Conservation (phyloP, 1,284 basidiomycete species). For the Singerocomus inundabilis region DNA sequence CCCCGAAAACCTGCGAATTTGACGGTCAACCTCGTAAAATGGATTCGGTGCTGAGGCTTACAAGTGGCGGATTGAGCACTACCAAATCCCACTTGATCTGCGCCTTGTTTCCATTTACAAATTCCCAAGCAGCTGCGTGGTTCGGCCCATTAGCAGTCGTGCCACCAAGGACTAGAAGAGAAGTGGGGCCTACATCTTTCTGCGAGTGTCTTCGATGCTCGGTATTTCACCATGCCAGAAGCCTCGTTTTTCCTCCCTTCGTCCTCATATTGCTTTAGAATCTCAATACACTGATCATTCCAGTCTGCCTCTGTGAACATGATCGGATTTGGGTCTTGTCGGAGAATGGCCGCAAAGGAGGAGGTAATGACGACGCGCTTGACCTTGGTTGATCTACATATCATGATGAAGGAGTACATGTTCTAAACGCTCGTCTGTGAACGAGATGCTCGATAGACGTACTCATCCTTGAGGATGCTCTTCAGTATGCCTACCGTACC, state of each 20-base stretch:
- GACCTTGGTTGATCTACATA: constrained; percentile 41
- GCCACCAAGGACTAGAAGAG: background rate
- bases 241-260: constrained; percentile 48
- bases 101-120: constrained; percentile 52
- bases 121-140: constrained; percentile 50
- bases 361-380: constrained; percentile 68
- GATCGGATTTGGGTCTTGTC: constrained; percentile 22
- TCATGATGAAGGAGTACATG: background rate
- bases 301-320: constrained; percentile 54
- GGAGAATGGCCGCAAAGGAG: constrained; percentile 52
- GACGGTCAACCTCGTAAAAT: background rate
- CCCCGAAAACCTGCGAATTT: constrained; percentile 34
- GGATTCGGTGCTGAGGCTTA: constrained; percentile 27
- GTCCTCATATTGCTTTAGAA: constrained; percentile 52
- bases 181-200: constrained; percentile 46
- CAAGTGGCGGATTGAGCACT: constrained; percentile 56
- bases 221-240: constrained; percentile 45
- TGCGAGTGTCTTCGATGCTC: constrained; percentile 66
- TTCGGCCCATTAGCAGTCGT: background rate
- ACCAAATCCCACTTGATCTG: constrained; percentile 52
- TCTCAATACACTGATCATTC: constrained; percentile 58
- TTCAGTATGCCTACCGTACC: constrained; percentile 60
- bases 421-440: background rate
- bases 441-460: constrained; percentile 7
- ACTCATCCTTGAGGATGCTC: constrained; percentile 52